Evolutionary conservation across 164 flowering plant genomes (phyloP), one percentile per base, ranked within the genome.

Genomic region (Sedum album): DNA sequence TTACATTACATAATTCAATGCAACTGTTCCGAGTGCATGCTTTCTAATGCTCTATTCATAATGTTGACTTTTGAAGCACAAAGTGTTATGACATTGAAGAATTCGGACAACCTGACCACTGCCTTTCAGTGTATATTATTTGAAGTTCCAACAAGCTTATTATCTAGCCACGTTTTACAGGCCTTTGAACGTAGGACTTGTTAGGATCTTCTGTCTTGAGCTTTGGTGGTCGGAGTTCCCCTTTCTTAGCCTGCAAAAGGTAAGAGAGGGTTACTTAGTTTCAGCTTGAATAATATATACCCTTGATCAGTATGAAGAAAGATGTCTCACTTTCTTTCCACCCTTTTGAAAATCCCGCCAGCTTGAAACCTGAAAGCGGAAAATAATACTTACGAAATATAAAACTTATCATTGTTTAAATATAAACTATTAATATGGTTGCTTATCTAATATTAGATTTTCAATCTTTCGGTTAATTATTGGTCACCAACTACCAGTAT

Each of bases 121-220:
- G 61, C 61, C 31, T 11, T 6, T 28, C 5, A 35, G 31, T 55
- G 31, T 13, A 23, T 6, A 21, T 23, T 8, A 25, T 53, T 53
- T 53, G 1, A 1, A 55, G 31, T 11, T 25, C 31, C 61, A 26
- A 13, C 31, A 2, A 26, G 26, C 9, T n/a, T 55, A 55, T 55
- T 38, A 20, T 14, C 70, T 67, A 81, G 66, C 88, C 87, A 72
- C 89, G 82, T 75, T 95, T 91, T 68, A 95, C 96, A 2, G 99
- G 99, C 81, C 97, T 90, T 67, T 91, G 99, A 70, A 95, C 99
- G 55, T 95, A 95, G 11, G 99, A 91, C 74, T 91, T 95, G 84
- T 91, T 91, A 39, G 99, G 97, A 76, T 91, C 99, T 78, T 95
- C 97, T 9, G 96, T 95, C 84, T 95, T 95, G 14, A 95, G 96